Evolutionary conservation across 805 yeast genomes (phyloP).

Genomic region (Millerago galiae): DNA sequence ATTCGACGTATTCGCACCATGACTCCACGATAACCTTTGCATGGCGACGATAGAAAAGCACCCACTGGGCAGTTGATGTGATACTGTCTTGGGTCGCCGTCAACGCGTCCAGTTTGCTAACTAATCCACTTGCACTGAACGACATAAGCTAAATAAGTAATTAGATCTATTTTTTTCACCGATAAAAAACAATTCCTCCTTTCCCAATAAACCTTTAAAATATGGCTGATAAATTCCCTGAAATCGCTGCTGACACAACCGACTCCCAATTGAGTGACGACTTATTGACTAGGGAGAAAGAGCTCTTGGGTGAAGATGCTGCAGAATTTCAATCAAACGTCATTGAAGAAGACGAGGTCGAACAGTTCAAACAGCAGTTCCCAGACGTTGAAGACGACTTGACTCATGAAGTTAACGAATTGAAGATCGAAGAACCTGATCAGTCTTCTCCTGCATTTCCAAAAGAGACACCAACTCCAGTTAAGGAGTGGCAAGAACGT

Average conservation of each 20-base stretch:
- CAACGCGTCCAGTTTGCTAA: constrained; percentile 38
- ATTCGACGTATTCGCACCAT: constrained; percentile 40
- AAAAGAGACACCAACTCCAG: constrained; percentile 46
- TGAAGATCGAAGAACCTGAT: constrained; percentile 11
- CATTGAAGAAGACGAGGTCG: constrained; percentile 37
- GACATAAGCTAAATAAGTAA: constrained; percentile 29
- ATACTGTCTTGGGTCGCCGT: constrained; percentile 68
- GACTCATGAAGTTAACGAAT: constrained; percentile 37
- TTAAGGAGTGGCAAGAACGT: constrained; percentile 76
- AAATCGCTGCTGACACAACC: constrained; percentile 35
- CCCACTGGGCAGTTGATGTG: constrained; percentile 71
- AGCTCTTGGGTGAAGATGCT: constrained; percentile 44
- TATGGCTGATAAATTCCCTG: constrained; percentile 79
- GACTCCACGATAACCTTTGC: constrained; percentile 44
- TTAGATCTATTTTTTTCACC: not conserved
- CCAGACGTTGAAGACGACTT: constrained; percentile 46
- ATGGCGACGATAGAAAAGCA: constrained; percentile 57
- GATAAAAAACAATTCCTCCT: not conserved
- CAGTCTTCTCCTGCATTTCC: not conserved
- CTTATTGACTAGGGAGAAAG: constrained; percentile 63
- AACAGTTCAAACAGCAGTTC: constrained; percentile 57
- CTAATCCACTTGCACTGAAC: constrained; percentile 43
- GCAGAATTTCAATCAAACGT: constrained; percentile 59
- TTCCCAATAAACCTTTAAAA: not conserved
- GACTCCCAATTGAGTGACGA: constrained; percentile 37